A percentile compares a stretch with the other conserved stretches of the same genome.
Conservation (phyloP, 2,329 filamentous ascomycete species). For the Lecanosticta acicola region DNA sequence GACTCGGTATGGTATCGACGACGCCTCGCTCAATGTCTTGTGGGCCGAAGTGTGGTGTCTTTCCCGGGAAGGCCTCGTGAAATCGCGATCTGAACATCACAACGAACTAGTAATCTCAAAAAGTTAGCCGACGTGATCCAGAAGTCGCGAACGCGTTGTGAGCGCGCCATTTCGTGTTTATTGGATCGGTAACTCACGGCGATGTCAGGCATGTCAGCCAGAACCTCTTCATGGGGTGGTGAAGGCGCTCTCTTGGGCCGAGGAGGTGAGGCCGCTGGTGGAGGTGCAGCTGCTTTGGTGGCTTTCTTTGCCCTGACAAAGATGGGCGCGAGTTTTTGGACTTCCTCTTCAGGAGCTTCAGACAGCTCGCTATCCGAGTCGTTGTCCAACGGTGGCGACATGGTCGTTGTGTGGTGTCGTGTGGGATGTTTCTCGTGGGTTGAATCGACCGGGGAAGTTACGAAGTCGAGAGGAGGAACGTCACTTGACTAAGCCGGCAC, state of each 20-base stretch:
- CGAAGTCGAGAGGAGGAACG: slow-evolving; percentile 3
- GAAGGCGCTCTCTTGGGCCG: slow-evolving; percentile 70
- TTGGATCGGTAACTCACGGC: slow-evolving; percentile 60
- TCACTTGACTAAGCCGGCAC: background rate
- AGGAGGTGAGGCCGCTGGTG: slow-evolving; percentile 32
- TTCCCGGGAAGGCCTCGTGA: slow-evolving; percentile 80
- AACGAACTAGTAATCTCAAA: slow-evolving; percentile 65
- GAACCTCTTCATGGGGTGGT: slow-evolving; percentile 80
- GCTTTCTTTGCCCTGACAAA: slow-evolving; percentile 38
- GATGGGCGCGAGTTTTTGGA: slow-evolving; percentile 34
- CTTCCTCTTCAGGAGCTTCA: slow-evolving; percentile 55
- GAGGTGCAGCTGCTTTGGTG: slow-evolving; percentile 43
- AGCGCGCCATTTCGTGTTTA: slow-evolving; percentile 29
- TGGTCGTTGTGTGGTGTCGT: slow-evolving; percentile 28
- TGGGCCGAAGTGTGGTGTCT: slow-evolving; percentile 81
- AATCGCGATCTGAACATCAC: slow-evolving; percentile 97
- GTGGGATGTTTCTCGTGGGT: slow-evolving; percentile 17
- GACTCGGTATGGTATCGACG: slow-evolving; percentile 68
- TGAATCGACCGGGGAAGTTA: slow-evolving; percentile 3
- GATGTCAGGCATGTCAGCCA: slow-evolving; percentile 88
- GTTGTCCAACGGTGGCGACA: slow-evolving; percentile 38
- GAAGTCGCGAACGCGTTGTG: slow-evolving; percentile 21
- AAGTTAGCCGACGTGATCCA: slow-evolving; percentile 39
- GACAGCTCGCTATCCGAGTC: slow-evolving; percentile 56
- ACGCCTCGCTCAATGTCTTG: slow-evolving; percentile 91